These are phyloP conservation scores for Endotrypanum monterogeii DNA, from an alignment of 208 protist species.

Conservation along the genomic window DNA sequence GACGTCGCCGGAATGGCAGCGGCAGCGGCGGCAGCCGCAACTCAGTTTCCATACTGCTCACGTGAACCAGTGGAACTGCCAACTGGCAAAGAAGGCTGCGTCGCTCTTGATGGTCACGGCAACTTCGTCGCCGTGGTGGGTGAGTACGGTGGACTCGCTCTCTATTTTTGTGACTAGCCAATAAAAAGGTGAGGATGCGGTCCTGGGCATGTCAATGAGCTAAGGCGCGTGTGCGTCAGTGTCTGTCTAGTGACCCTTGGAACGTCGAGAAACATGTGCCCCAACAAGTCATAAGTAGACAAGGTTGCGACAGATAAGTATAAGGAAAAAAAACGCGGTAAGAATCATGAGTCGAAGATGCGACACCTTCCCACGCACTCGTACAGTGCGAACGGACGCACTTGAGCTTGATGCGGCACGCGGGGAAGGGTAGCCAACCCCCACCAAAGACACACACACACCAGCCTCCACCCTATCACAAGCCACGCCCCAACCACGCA, in stretches of 20 bases:
- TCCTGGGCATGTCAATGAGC: not conserved
- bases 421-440: no score
- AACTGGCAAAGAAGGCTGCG: conserved; percentile 31
- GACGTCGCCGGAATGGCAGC: conserved; percentile 23
- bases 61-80: conserved; percentile 14
- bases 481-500: not conserved
- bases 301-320: not conserved
- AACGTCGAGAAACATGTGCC: not conserved
- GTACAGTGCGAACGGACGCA: not conserved
- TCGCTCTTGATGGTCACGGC: conserved; percentile 50
- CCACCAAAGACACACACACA: not conserved
- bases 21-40: conserved; percentile 10
- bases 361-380: not conserved
- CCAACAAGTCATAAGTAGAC: not conserved
- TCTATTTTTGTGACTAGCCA: conserved; percentile 41
- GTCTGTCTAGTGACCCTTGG: not conserved
- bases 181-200: not conserved
- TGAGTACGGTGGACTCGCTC: conserved; percentile 34
- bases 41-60: conserved; percentile 22
- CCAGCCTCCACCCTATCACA: not conserved
- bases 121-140: conserved; percentile 50
- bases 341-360: not conserved
- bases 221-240: not conserved
- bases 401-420: not conserved
- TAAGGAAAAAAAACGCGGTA: not conserved